A percentile compares a stretch with the other conserved stretches of the same genome.
Conservation (phyloP, 441 rosid genomes). For the Jatropha multifida region DNA sequence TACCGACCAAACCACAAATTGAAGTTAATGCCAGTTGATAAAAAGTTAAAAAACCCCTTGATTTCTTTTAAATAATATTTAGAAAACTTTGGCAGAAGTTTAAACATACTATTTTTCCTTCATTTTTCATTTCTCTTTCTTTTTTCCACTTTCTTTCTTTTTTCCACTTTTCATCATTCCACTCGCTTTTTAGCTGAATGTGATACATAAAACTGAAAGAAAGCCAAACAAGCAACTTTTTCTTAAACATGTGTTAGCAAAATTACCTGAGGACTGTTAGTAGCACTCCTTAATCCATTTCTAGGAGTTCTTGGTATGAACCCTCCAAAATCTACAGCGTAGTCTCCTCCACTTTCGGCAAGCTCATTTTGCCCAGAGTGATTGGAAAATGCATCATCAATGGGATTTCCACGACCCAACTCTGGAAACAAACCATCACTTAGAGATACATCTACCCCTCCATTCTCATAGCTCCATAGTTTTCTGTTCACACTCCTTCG, state of each 20-base stretch:
- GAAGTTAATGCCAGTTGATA: background rate
- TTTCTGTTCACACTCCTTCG: constrained; percentile 64
- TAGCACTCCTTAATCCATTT: constrained; percentile 47
- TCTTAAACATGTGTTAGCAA: background rate
- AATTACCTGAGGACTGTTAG: constrained; percentile 86
- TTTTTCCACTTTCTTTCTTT: too few species aligned
- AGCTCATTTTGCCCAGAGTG: constrained; percentile 42
- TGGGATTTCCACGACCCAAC: constrained; percentile 41
- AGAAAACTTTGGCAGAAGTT: constrained; percentile 3
- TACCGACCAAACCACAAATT: background rate
- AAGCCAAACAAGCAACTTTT: background rate
- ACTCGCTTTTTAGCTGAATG: background rate
- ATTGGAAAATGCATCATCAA: constrained; percentile 32
- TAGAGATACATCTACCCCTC: constrained; percentile 75
- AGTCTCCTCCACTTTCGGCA: constrained; percentile 37
- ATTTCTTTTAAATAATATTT: background rate
- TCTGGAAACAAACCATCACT: constrained; percentile 81
- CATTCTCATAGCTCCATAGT: constrained; percentile 66
- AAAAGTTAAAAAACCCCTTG: background rate
- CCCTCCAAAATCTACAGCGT: constrained; percentile 59
- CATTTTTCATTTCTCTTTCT: background rate
- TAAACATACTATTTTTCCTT: background rate
- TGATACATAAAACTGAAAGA: background rate
- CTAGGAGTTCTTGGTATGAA: constrained; percentile 50
- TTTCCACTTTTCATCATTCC: background rate